phyloP scores from a whole-genome alignment of 2,329 filamentous ascomycete genomes.

The Sclerotinia trifoliorum region DNA sequence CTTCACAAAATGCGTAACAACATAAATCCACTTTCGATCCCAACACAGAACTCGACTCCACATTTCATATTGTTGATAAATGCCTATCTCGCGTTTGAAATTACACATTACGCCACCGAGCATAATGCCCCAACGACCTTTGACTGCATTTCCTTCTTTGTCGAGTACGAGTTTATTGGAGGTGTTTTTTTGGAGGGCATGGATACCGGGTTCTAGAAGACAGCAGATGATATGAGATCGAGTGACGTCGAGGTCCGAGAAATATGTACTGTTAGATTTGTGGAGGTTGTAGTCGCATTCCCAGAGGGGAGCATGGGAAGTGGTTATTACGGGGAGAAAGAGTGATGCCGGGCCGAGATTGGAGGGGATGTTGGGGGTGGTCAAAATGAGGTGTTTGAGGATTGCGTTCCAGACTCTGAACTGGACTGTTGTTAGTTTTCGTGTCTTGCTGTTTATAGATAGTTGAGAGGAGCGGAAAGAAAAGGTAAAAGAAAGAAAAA shows the following conservation, averaged over 20 bases:
- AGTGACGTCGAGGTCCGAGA: conserved; percentile 67
- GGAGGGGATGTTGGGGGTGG: conserved; percentile 41
- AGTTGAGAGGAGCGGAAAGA: background rate
- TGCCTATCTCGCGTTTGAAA: conserved; percentile 71
- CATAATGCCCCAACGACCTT: conserved; percentile 59
- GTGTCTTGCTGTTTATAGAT: background rate
- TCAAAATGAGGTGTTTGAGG: conserved; percentile 46
- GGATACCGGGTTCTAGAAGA: conserved; percentile 60
- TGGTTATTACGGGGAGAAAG: conserved; percentile 61
- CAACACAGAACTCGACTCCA: conserved; percentile 69
- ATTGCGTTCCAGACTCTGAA: conserved; percentile 50
- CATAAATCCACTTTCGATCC: conserved; percentile 81
- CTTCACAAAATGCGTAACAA: conserved; percentile 71
- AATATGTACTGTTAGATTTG: conserved; percentile 71
- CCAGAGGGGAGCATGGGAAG: conserved; percentile 56
- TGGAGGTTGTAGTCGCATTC: conserved; percentile 74
- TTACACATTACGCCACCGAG: conserved; percentile 72
- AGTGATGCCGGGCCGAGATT: conserved; percentile 43
- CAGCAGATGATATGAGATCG: conserved; percentile 77
- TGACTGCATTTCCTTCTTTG: conserved; percentile 47
- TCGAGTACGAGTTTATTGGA: conserved; percentile 49
- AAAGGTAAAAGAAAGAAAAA: conserved; percentile 25
- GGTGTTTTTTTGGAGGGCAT: conserved; percentile 50
- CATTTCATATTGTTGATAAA: conserved; percentile 69
- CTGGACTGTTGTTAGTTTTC: conserved; percentile 35